Evolutionary conservation across 352 stramenopile genomes (phyloP), one percentile per base, ranked within the genome.

Genomic region (Globisporangium lucens): DNA sequence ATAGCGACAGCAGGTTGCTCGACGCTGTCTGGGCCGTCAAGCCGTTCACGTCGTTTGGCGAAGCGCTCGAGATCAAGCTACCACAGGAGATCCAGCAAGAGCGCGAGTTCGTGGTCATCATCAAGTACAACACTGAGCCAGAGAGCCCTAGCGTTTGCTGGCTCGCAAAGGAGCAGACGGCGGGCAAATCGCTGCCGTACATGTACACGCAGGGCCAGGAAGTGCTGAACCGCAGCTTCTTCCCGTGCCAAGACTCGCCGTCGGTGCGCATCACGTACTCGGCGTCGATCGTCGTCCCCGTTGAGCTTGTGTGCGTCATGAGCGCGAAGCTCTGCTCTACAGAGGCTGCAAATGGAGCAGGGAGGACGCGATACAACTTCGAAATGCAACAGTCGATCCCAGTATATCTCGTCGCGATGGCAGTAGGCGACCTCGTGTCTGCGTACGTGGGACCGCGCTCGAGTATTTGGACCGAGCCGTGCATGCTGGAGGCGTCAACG

Each of bases 201-300:
- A 71, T 96, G 71, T 96, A 94, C 75, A 94, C 89, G 4, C 87
- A 95, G 69, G 90, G 87, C 27, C 85, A 96, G 61, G 86, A 92
- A 65, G 89, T 95, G 72, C 82, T 94, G 36, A 93, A 93, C 65
- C 87, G 87, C 63, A 91, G 84, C 74, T 81, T 94, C 61, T 90
- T 95, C 49, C 86, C 89, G 41, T 96, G 85, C 35, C 86, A 99
- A 70, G 98, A 99, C 86, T 91, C 89, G 41, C 96, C 95, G 6
- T 96, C 82, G 6, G 92, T 98, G 36, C 98, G 98, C 63, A 83
- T 98, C 64, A 99, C 97, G 29, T 99, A 98, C 77, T 86, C 89
- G 13, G 95, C 97, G 2, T 84, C 76, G 20, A 88, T 99, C n/a
- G 77, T 80, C 13, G 96, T 98, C 24, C 96, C 97, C 0, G 65